Percentiles rank a stretch among this genome's conserved stretches.
Conservation (phyloP, 106 monocot species). For the Ottelia alismoides region DNA sequence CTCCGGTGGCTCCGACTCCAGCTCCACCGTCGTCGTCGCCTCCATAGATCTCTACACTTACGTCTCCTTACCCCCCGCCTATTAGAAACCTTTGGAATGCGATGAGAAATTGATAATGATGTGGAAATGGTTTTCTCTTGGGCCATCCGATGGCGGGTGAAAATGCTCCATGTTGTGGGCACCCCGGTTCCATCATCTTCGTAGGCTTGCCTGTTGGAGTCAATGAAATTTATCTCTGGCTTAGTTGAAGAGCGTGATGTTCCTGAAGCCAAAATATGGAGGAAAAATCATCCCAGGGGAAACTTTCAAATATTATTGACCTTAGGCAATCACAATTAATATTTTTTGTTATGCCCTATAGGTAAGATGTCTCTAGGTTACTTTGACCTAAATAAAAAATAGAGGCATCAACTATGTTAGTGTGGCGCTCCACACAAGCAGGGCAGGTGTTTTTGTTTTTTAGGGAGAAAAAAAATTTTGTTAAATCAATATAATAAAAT, state of each 20-base stretch:
- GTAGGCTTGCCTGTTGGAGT: slow-evolving; percentile 28
- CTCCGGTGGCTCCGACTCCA: slow-evolving; percentile 79
- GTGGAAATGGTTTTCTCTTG: slow-evolving; percentile 44
- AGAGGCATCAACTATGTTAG: too few relatives aligned
- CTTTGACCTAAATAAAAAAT: too few relatives aligned
- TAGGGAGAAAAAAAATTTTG: too few relatives aligned
- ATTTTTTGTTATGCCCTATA: too few relatives aligned
- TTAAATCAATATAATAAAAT: too few relatives aligned
- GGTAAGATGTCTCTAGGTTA: too few relatives aligned
- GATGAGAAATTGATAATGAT: slow-evolving; percentile 32
- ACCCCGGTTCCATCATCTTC: slow-evolving; percentile 14
- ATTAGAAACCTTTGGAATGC: slow-evolving; percentile 10
- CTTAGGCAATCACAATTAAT: too few relatives aligned
- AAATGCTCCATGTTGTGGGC: slow-evolving; percentile 8
- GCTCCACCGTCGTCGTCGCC: slow-evolving; percentile 73
- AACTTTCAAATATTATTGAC: too few relatives aligned
- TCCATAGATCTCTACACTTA: slow-evolving; percentile 68
- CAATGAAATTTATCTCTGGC: slow-evolving; percentile 13
- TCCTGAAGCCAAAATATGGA: slow-evolving; percentile 64
- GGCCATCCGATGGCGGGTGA: slow-evolving; percentile 28
- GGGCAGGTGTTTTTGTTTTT: too few relatives aligned
- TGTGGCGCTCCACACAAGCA: too few relatives aligned
- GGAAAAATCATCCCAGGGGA: too few relatives aligned
- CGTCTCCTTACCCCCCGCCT: slow-evolving; percentile 18
- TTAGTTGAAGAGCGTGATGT: slow-evolving; percentile 49